phyloP scores from a whole-genome alignment of 2,329 filamentous ascomycete species.

The Bipolaris bicolor region DNA sequence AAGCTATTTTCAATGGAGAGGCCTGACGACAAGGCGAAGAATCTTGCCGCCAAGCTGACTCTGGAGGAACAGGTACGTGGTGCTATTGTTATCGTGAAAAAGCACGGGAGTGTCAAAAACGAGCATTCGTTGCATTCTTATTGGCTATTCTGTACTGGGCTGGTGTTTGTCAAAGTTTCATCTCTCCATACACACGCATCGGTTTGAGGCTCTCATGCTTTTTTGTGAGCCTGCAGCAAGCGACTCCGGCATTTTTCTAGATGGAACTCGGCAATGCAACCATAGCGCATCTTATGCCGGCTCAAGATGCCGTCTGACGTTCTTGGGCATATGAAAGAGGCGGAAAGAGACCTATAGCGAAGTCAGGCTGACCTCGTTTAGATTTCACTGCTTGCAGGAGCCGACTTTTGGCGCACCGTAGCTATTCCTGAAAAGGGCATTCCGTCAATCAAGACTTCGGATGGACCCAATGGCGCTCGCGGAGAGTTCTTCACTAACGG shows the following conservation, averaged over 20 bases:
- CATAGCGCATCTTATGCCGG: conserved; percentile 4
- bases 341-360: conserved; percentile 10
- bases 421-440: conserved; percentile 65
- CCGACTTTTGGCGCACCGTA: conserved; percentile 74
- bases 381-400: conserved; percentile 55
- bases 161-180: neutral
- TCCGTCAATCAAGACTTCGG: conserved; percentile 68
- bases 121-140: too few species aligned
- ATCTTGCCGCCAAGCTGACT: conserved; percentile 45
- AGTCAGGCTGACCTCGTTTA: conserved; percentile 33
- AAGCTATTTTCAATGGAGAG: conserved; percentile 41
- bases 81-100: conserved; percentile 8
- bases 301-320: conserved; percentile 14
- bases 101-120: neutral
- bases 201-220: neutral
- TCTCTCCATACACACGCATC: neutral
- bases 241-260: neutral
- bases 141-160: neutral
- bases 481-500: conserved; percentile 69
- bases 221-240: neutral
- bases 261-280: conserved; percentile 5
- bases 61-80: conserved; percentile 49
- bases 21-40: conserved; percentile 44
- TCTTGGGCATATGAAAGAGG: conserved; percentile 16
- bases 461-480: conserved; percentile 73